Evolutionary conservation across 2,329 filamentous ascomycete genomes (phyloP).

Genomic region (Tolypocladium pustulatum): DNA sequence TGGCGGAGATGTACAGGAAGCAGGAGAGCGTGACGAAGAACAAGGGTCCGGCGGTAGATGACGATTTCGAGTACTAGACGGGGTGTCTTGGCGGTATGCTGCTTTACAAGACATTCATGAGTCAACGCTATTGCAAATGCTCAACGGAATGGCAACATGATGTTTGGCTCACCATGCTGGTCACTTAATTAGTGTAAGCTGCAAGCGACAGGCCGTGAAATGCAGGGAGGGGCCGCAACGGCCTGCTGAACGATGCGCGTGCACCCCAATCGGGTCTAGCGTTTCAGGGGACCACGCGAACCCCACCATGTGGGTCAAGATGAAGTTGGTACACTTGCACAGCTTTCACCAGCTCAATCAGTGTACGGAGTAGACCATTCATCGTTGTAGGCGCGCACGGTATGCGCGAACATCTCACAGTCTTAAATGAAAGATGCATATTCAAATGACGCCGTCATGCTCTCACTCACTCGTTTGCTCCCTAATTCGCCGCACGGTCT

Average conservation of each 20-base stretch:
- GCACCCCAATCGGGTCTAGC: neutral
- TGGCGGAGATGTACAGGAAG: conserved; percentile 94
- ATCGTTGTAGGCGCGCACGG: neutral
- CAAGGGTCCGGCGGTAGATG: conserved; percentile 80
- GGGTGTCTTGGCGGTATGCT: neutral
- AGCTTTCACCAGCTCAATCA: too few species aligned
- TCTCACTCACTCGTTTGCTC: neutral
- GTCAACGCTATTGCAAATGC: neutral
- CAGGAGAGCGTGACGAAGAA: conserved; percentile 85
- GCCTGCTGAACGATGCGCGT: neutral
- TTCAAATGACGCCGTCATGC: neutral
- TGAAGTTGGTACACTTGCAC: too few species aligned
- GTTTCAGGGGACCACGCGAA: neutral
- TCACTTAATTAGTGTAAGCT: neutral
- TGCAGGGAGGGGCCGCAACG: neutral
- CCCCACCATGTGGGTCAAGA: too few species aligned
- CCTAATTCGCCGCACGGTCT: neutral
- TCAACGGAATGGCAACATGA: neutral
- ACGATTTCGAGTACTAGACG: conserved; percentile 88
- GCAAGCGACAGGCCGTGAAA: neutral
- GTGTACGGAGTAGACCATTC: neutral
- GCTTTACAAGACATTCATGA: neutral
- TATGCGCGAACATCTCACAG: neutral
- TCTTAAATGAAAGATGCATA: neutral
- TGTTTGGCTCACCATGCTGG: neutral